A percentile compares a stretch with the other conserved stretches of the same genome.
phyloP scores from a whole-genome alignment of 73 alveolate genomes.

The Paraurostyla sp. region DNA sequence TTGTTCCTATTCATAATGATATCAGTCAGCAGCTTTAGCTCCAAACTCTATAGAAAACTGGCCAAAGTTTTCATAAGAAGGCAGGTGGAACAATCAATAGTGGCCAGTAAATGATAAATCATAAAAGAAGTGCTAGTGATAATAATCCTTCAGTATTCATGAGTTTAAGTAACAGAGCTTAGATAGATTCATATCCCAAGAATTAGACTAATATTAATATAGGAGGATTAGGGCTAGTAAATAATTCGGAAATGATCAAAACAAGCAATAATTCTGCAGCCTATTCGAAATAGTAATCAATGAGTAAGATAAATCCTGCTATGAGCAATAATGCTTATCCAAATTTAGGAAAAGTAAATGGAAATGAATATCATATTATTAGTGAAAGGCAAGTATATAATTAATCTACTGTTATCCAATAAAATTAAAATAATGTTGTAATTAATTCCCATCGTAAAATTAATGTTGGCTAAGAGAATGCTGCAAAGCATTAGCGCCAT shows the following conservation, averaged over 20 bases:
- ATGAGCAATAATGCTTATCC: background rate
- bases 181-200: no score
- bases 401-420: background rate
- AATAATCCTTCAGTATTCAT: background rate
- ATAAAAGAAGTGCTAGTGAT: conserved; percentile 46
- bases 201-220: background rate
- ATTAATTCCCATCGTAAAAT: conserved; percentile 20
- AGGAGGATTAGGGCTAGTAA: background rate
- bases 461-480: background rate
- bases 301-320: background rate
- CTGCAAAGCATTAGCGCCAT: conserved; percentile 2
- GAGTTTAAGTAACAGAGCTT: conserved; percentile 29
- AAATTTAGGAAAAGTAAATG: background rate
- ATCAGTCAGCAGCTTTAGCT: no score
- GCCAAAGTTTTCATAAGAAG: no score
- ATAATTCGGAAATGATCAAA: background rate
- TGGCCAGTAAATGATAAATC: no score
- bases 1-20: no score
- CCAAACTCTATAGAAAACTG: no score
- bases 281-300: background rate
- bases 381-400: background rate
- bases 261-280: background rate
- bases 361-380: background rate
- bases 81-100: no score
- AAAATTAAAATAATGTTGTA: background rate